Percentiles rank a stretch among this genome's conserved stretches.
These are phyloP conservation scores for Trichoderma brevicompactum DNA, from an alignment of 2,329 filamentous ascomycete genomes.

Conservation along the genomic window DNA sequence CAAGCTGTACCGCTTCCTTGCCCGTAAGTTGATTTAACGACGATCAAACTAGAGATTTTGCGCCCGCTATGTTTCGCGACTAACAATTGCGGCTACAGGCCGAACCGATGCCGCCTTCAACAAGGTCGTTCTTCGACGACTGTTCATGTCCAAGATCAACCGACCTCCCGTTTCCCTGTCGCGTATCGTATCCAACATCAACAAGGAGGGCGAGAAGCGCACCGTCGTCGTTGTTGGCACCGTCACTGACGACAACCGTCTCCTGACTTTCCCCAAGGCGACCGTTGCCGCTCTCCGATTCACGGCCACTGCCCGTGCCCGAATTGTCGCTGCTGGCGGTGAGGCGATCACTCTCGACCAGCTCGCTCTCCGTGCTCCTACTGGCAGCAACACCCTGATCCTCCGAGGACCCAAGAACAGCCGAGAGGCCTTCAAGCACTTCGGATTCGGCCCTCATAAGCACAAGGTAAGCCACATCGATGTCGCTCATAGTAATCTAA, in stretches of 20 bases:
- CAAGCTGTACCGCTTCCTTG: constrained; percentile 97
- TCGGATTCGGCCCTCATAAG: constrained; percentile 96
- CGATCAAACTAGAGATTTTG: not conserved
- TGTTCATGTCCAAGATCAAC: constrained; percentile 99
- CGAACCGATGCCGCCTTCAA: constrained; percentile 98
- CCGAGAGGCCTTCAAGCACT: constrained; percentile 98
- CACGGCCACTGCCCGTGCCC: constrained; percentile 92
- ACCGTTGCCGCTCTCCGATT: constrained; percentile 93
- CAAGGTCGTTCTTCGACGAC: constrained; percentile 95
- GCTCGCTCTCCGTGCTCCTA: constrained; percentile 92
- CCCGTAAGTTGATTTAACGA: constrained; percentile 69
- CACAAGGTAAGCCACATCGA: constrained; percentile 73
- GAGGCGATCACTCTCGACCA: constrained; percentile 96
- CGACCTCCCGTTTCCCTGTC: constrained; percentile 93
- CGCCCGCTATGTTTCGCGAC: not conserved
- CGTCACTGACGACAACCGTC: constrained; percentile 96
- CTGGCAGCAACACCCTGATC: constrained; percentile 94
- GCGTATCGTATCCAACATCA: constrained; percentile 76
- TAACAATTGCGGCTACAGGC: constrained; percentile 56
- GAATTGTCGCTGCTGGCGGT: constrained; percentile 91
- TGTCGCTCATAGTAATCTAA: not conserved
- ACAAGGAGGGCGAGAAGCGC: constrained; percentile 72
- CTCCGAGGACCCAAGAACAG: constrained; percentile 98
- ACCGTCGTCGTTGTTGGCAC: constrained; percentile 94
- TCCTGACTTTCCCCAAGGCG: constrained; percentile 87